phyloP scores from a whole-genome alignment of 495 filamentous ascomycete species.

The Penicillium tannophilum region DNA sequence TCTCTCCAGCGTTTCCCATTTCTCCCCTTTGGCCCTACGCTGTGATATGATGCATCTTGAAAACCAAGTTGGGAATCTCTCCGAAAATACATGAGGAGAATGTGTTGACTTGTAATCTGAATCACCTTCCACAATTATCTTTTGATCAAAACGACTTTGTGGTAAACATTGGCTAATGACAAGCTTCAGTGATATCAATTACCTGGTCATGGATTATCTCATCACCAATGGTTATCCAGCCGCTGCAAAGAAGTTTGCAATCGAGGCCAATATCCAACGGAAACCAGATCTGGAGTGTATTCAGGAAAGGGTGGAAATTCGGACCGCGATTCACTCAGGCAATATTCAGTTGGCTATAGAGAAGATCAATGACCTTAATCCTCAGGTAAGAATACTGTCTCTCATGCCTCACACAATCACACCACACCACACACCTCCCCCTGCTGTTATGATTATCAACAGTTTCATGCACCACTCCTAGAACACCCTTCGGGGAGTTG shows the following conservation, averaged over 20 bases:
- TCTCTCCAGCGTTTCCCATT: slow-evolving; percentile 12
- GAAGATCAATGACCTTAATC: slow-evolving; percentile 84
- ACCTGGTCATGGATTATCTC: slow-evolving; percentile 95
- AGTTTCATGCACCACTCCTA: slow-evolving; percentile 99
- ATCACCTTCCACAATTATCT: slow-evolving; percentile 17
- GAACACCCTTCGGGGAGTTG: slow-evolving; percentile 69
- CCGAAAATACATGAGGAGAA: slow-evolving; percentile 90
- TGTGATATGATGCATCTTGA: slow-evolving; percentile 73
- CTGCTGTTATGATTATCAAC: slow-evolving; percentile 84
- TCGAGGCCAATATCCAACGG: slow-evolving; percentile 84
- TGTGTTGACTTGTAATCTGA: slow-evolving; percentile 76
- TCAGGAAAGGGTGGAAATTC: slow-evolving; percentile 73
- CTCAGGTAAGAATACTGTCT: slow-evolving; percentile 66
- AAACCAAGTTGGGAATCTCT: slow-evolving; percentile 99
- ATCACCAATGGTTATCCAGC: slow-evolving; percentile 94
- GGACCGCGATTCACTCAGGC: slow-evolving; percentile 77
- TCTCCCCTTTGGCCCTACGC: slow-evolving; percentile 11
- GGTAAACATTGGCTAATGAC: slow-evolving; percentile 33
- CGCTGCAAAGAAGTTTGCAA: slow-evolving; percentile 89
- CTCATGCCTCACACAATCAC: slow-evolving; percentile 1
- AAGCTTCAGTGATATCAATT: slow-evolving; percentile 81
- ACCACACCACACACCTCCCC: slow-evolving; percentile 10
- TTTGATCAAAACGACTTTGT: slow-evolving; percentile 14
- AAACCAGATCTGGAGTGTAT: slow-evolving; percentile 72
- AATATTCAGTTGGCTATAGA: slow-evolving; percentile 84